Conservation (phyloP, 345 rosid species). For the Brassica nigra region DNA sequence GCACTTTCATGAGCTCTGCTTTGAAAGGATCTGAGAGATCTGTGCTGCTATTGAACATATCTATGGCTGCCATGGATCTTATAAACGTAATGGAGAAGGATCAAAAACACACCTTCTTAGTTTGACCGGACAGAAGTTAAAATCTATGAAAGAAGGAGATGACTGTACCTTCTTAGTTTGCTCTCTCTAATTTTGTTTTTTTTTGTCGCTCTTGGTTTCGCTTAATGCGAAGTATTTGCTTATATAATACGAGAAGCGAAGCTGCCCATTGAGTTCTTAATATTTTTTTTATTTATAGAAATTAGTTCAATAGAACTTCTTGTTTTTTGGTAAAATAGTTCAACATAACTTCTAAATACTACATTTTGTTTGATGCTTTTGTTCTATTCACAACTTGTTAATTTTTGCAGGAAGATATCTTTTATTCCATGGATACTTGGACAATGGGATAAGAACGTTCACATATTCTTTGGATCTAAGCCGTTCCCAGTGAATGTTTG, state of each 20-base stretch:
- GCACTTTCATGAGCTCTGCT: conserved; percentile 68
- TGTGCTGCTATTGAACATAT: conserved; percentile 46
- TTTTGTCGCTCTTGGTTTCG: conserved; percentile 46
- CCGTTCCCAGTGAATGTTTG: conserved; percentile 37
- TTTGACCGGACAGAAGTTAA: conserved; percentile 20
- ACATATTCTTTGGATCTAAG: conserved; percentile 42
- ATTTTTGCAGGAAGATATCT: conserved; percentile 29
- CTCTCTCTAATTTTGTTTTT: background rate
- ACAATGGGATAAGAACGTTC: conserved; percentile 29
- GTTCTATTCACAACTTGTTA: conserved; percentile 25
- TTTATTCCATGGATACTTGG: conserved; percentile 1
- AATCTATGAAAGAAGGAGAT: conserved; percentile 28
- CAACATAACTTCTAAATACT: background rate
- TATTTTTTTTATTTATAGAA: background rate
- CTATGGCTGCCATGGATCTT: conserved; percentile 55
- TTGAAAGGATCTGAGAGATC: conserved; percentile 54
- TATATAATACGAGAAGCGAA: conserved; percentile 47
- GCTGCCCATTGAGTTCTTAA: conserved; percentile 22
- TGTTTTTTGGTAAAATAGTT: too few species aligned
- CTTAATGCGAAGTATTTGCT: conserved; percentile 24
- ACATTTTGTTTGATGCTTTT: conserved; percentile 32
- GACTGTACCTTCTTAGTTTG: background rate
- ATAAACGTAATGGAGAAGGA: conserved; percentile 40
- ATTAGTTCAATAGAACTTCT: background rate
- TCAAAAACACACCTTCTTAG: conserved; percentile 55